Base-by-base conservation (phyloP, 768 basidiomycete species). In the Boletus rufocinnamomeus region DNA sequence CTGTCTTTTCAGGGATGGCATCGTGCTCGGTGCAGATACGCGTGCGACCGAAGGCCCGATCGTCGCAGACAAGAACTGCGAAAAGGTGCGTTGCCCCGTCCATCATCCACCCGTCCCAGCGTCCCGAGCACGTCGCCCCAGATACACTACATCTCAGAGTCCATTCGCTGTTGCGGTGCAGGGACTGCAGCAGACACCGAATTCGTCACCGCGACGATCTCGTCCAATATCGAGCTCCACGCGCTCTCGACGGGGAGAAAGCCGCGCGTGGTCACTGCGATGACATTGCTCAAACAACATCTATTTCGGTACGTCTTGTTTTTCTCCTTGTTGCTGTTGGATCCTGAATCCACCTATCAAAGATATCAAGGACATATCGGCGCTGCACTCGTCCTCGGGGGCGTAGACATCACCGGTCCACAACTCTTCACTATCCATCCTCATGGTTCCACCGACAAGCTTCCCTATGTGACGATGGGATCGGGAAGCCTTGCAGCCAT, bases 141-240 rank as follows among this genome's bases (percentile, higher is more conserved):
- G 96, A 99, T 99, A 67, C 97, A 99, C 75, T 98, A 88, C 75
- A 91, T 99, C 71, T 87, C 94, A 5, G 94, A 97, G 59, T 87
- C 88, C 62, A 98, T 99, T 60, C 84, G 95, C 50, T 99, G 97
- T 79, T 98, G 96, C 72, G 97, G 97, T 67, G 97, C 97, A 1
- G 97, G 97, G 60, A 98, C 97, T 2, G 97, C 96, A n/a, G 97
- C 97, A 9, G 97, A 99, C 70, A 98, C 96, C 0, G 94, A 96
- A 72, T 95, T 94, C 69, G 88, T 87, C 35, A 98, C 97, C 48
- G 93, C 93, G 16, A 83, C 95, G 70, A 98, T 99, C 70, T 93
- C 93, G 2, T 95, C 93, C 41, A 97, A 97, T 75, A 92, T 99
- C 75, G 93, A 95, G 73, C 80, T 99, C 16, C 96, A 98, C 70